These are phyloP conservation scores for Atkinsonella texensis DNA, from an alignment of 2,329 filamentous ascomycete genomes.

Conservation along the genomic window DNA sequence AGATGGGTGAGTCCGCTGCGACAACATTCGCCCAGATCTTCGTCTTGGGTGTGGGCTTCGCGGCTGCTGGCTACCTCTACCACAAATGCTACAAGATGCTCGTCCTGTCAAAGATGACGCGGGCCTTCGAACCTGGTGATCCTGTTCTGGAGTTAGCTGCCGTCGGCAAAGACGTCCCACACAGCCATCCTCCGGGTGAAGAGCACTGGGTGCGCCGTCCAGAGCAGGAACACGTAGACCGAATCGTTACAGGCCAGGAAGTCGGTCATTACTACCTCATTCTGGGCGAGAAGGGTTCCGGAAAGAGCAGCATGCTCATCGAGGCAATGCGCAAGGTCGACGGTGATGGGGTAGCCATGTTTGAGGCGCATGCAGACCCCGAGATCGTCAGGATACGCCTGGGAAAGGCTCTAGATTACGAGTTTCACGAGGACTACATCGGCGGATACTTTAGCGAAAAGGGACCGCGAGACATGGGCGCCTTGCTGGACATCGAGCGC, in stretches of 20 bases:
- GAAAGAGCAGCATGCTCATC: slow-evolving; percentile 91
- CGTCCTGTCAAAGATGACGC: slow-evolving; percentile 84
- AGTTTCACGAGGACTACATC: slow-evolving; percentile 97
- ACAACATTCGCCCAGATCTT: slow-evolving; percentile 66
- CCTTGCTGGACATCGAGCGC: slow-evolving; percentile 86
- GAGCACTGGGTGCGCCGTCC: slow-evolving; percentile 64
- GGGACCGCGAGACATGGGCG: slow-evolving; percentile 82
- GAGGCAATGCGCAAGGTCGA: slow-evolving; percentile 91
- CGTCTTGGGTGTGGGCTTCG: slow-evolving; percentile 55
- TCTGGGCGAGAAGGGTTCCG: slow-evolving; percentile 90
- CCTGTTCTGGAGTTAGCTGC: slow-evolving; percentile 75
- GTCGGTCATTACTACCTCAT: slow-evolving; percentile 82
- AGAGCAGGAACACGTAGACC: slow-evolving; percentile 71
- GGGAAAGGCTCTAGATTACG: slow-evolving; percentile 89
- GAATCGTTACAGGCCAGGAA: slow-evolving; percentile 63
- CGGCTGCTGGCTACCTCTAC: slow-evolving; percentile 61
- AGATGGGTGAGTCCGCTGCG: slow-evolving; percentile 62
- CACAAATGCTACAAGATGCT: slow-evolving; percentile 80
- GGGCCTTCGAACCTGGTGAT: slow-evolving; percentile 85
- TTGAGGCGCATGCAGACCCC: slow-evolving; percentile 87
- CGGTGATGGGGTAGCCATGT: slow-evolving; percentile 83
- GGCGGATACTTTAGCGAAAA: slow-evolving; percentile 91
- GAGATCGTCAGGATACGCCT: slow-evolving; percentile 91
- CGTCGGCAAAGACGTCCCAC: slow-evolving; percentile 42
- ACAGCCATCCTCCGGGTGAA: slow-evolving; percentile 25